Evolutionary conservation across 225 moss, liverwort and hornwort genomes (phyloP).

Genomic region (Lunularia cruciata): DNA sequence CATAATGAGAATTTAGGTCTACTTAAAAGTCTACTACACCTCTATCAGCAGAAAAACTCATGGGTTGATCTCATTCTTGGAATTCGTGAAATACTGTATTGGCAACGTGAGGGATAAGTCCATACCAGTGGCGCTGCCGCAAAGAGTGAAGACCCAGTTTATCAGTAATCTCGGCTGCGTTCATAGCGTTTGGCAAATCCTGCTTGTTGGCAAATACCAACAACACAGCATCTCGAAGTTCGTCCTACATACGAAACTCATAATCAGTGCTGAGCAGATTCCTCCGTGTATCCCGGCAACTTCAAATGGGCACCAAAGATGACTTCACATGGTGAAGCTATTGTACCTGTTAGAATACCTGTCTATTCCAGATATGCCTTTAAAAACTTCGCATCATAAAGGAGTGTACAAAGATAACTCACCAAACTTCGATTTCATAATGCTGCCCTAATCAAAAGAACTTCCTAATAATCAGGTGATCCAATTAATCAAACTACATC

Average conservation of each 20-base stretch:
- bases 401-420: neutral
- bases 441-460: no score
- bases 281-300: neutral
- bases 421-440: neutral
- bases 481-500: no score
- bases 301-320: neutral
- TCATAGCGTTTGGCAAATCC: slow-evolving; percentile 93
- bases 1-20: no score
- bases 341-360: no score
- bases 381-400: neutral
- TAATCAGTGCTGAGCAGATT: neutral
- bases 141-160: slow-evolving; percentile 92
- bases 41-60: neutral
- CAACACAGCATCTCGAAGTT: slow-evolving; percentile 81
- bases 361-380: neutral
- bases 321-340: neutral
- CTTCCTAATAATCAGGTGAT: no score
- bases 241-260: slow-evolving; percentile 48
- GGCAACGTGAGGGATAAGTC: neutral
- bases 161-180: slow-evolving; percentile 94
- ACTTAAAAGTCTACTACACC: no score
- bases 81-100: neutral
- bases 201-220: slow-evolving; percentile 94
- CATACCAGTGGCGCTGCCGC: slow-evolving; percentile 86
- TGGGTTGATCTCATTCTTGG: no score